Evolutionary conservation across 208 protist genomes (phyloP), one percentile per base, ranked within the genome.

Genomic region (Leishmania martiniquensis): DNA sequence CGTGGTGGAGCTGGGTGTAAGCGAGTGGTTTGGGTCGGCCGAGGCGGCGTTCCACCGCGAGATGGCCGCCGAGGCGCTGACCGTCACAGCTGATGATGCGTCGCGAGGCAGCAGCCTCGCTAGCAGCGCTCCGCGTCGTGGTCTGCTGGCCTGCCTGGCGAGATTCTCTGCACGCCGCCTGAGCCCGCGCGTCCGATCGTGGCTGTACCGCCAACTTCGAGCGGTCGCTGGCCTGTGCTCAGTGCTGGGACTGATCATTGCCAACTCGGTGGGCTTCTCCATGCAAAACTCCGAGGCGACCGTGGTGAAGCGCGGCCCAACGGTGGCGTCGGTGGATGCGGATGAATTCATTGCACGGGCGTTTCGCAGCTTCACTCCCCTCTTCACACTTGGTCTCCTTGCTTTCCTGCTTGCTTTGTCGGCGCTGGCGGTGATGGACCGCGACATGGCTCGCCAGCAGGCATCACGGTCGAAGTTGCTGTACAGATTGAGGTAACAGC

Each of bases 201-300:
- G 76, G 72, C 13, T 55, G 15, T 72, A 82, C 45, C 77, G 77
- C 52, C 39, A 72, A 44, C 39, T 92, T 39, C 76, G 78, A n/a
- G 68, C 72, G 17, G 9, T 85, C 42, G 84, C 51, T n/a, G 89
- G 86, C 45, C 71, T 81, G 7, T 45, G 80, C 62, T 78, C 78
- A 6, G 68, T 91, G 5, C 76, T 87, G 52, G 79, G 80, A 13
- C 76, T 96, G 32, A 85, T 93, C 59, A 63, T 89, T 10, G 84
- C 90, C 6, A 96, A 96, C 59, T 76, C 95, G 34, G 80, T 94
- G 13, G 72, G 72, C 29, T 77, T 77, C 60, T 77, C 72, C 47
- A 77, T 77, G 72, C 72, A 77, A 25, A 77, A 77, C 15, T 37
- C n/a, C 1, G n/a, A 20, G 4, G 37, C 34, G 7, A 54, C 25